Percentiles rank a stretch among this genome's conserved stretches.
phyloP scores from a whole-genome alignment of 495 filamentous ascomycete species.

The Polyplosphaeria fusca region DNA sequence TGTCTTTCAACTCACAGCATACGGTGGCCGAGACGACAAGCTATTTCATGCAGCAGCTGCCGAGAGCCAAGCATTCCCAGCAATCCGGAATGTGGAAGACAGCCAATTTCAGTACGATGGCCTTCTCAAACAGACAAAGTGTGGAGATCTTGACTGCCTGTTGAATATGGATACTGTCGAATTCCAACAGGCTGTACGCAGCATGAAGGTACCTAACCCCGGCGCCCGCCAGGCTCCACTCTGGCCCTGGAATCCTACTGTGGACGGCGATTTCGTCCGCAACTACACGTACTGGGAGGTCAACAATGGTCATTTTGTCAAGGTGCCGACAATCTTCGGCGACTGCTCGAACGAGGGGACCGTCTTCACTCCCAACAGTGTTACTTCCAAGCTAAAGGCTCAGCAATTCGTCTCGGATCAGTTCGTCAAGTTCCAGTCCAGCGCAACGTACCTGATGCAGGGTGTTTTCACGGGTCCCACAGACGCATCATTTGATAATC shows the following conservation, averaged over 20 bases:
- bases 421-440: constrained; percentile 55
- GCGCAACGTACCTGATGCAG: constrained; percentile 53
- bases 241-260: constrained; percentile 29
- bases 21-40: constrained; percentile 52
- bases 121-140: constrained; percentile 57
- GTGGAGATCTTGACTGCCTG: constrained; percentile 35
- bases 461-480: constrained; percentile 51
- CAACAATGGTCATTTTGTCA: constrained; percentile 58
- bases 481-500: background rate
- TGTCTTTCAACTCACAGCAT: constrained; percentile 65
- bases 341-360: constrained; percentile 71
- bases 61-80: constrained; percentile 64
- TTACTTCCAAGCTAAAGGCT: constrained; percentile 45
- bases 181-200: constrained; percentile 23
- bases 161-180: constrained; percentile 18
- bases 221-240: constrained; percentile 17
- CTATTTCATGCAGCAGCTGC: constrained; percentile 50
- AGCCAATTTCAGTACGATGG: constrained; percentile 65
- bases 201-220: constrained; percentile 19
- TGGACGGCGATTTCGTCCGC: constrained; percentile 56
- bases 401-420: constrained; percentile 61
- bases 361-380: constrained; percentile 54
- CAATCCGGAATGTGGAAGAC: constrained; percentile 56
- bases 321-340: constrained; percentile 67
- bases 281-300: constrained; percentile 61